phyloP scores from a whole-genome alignment of 495 filamentous ascomycete genomes.

The Xylaria palmicola region DNA sequence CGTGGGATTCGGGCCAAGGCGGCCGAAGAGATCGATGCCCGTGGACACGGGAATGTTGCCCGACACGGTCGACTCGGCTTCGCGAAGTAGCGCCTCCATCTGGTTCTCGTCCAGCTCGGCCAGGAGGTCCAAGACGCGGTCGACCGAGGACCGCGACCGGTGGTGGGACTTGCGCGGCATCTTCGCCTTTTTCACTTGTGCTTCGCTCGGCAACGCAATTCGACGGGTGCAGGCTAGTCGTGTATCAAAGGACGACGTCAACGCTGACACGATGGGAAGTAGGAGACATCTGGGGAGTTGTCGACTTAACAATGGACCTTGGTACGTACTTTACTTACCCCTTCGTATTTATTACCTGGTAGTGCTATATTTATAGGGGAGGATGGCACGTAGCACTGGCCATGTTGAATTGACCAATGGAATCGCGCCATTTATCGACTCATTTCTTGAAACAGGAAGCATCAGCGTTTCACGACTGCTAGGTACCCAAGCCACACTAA shows the following conservation, averaged over 20 bases:
- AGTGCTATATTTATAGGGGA: conserved; percentile 8
- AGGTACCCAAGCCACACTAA: no score
- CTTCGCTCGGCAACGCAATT: background rate
- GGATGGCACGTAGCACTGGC: background rate
- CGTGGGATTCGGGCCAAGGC: background rate
- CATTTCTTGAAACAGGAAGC: conserved; percentile 10
- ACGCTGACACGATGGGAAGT: background rate
- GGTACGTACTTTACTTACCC: no score
- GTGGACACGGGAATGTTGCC: conserved; percentile 39
- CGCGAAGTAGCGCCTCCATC: conserved; percentile 35
- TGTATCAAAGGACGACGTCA: background rate
- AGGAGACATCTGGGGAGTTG: background rate
- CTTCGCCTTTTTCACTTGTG: background rate
- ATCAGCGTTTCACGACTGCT: conserved; percentile 9
- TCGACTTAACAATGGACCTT: background rate
- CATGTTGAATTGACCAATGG: background rate
- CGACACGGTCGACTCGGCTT: conserved; percentile 37
- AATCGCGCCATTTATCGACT: background rate
- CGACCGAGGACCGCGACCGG: conserved; percentile 37
- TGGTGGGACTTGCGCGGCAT: conserved; percentile 36
- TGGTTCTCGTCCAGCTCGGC: conserved; percentile 36
- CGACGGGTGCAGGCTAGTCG: background rate
- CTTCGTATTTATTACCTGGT: no score
- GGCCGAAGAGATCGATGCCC: conserved; percentile 37
- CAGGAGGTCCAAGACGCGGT: conserved; percentile 41